A percentile compares a stretch with the other conserved stretches of the same genome.
phyloP scores from a whole-genome alignment of 148 eudicot species.

The Heliosperma pusillum region DNA sequence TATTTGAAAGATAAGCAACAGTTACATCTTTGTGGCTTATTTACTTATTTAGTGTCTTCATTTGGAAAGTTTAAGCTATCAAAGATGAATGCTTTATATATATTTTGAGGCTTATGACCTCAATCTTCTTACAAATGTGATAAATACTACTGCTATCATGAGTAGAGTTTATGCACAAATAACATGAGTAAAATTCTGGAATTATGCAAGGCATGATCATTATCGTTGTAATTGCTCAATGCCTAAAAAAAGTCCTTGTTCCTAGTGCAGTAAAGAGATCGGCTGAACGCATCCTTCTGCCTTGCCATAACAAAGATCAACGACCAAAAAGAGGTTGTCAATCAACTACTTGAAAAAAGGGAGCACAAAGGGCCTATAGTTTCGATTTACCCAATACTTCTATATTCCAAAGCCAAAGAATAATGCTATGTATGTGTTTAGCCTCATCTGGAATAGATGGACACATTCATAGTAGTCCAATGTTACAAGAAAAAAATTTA shows the following conservation, averaged over 20 bases:
- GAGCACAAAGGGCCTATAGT: neutral
- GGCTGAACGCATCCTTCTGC: neutral
- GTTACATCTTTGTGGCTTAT: too few relatives aligned
- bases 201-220: neutral
- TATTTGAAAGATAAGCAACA: too few relatives aligned
- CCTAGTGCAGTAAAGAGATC: neutral
- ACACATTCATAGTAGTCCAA: too few relatives aligned
- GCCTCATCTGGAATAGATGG: too few relatives aligned
- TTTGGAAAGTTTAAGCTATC: too few relatives aligned
- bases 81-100: neutral
- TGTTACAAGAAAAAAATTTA: too few relatives aligned
- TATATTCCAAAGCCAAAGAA: too few relatives aligned
- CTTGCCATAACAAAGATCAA: neutral
- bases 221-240: neutral
- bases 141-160: neutral
- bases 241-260: neutral
- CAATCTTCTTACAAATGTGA: neutral
- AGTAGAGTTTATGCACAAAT: neutral
- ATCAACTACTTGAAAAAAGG: neutral
- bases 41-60: too few relatives aligned
- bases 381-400: too few relatives aligned
- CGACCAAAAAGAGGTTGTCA: neutral
- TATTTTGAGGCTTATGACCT: neutral
- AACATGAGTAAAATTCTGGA: neutral
- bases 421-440: too few relatives aligned